These are phyloP conservation scores for Candida qinlingensis DNA, from an alignment of 805 yeast genomes.

Conservation along the genomic window DNA sequence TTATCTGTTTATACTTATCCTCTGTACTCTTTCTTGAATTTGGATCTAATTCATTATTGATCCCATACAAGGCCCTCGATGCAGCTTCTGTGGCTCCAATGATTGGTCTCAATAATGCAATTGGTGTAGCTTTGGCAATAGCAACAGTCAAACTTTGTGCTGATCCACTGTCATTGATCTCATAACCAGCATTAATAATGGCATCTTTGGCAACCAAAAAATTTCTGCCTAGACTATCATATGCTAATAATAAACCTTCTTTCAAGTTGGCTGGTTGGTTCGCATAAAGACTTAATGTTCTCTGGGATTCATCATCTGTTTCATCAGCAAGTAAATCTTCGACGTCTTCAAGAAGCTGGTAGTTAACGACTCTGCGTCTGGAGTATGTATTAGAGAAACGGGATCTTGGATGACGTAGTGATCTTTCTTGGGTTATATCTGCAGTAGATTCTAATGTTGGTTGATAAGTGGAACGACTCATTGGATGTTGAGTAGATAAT, in stretches of 20 bases:
- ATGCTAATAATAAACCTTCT: slow-evolving; percentile 75
- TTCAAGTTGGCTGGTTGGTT: slow-evolving; percentile 71
- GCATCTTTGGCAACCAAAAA: slow-evolving; percentile 61
- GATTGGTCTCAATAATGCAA: slow-evolving; percentile 74
- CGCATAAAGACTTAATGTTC: slow-evolving; percentile 66
- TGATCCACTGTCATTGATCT: slow-evolving; percentile 57
- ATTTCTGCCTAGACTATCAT: slow-evolving; percentile 64
- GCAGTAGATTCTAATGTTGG: slow-evolving; percentile 24
- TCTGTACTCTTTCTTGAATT: slow-evolving; percentile 48
- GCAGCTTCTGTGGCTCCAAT: slow-evolving; percentile 93
- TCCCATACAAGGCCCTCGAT: slow-evolving; percentile 75
- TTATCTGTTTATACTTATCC: slow-evolving; percentile 54
- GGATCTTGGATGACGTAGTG: not conserved
- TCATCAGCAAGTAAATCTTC: slow-evolving; percentile 9
- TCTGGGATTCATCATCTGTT: slow-evolving; percentile 29
- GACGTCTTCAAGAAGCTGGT: slow-evolving; percentile 5
- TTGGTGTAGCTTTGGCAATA: slow-evolving; percentile 72
- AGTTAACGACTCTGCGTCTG: not conserved
- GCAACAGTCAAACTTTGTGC: slow-evolving; percentile 65
- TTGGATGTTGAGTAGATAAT: slow-evolving; percentile 12
- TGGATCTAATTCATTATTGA: slow-evolving; percentile 76
- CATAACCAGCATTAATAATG: slow-evolving; percentile 51
- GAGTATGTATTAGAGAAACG: not conserved
- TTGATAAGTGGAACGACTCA: slow-evolving; percentile 22
- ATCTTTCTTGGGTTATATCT: slow-evolving; percentile 13